Base-by-base conservation (phyloP, 1,284 basidiomycete genomes). In the Melanopsichium pennsylvanicum region DNA sequence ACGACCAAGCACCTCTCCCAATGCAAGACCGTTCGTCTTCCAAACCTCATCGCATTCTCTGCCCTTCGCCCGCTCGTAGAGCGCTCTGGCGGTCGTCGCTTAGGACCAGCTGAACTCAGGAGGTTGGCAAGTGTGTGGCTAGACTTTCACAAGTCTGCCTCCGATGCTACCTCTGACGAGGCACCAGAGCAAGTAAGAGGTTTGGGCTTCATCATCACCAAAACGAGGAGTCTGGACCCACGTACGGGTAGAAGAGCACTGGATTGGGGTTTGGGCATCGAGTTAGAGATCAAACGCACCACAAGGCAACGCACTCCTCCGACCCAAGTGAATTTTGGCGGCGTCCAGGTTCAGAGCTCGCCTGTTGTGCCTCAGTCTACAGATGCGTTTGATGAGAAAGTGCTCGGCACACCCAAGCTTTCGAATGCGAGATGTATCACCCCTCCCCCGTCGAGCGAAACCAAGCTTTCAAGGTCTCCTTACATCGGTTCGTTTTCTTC, bases 11-110 rank as follows among this genome's bases (percentile, higher is more conserved):
- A 25, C n/a, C n/a, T n/a, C n/a, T n/a, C n/a, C n/a, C n/a, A n/a
- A 0, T 45, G 34, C 1, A 50, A 58, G 15, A 73, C 60, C 5
- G 54, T 79, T 13, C 70, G 70, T 1, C 56, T 79, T 6, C 70
- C 74, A 16, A 72, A 78, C 22, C 48, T 78, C 8, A 73, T 78
- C 58, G 51, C 76, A 4, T 78, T 69, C 48, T 54, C 60, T 0
- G 58, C 62, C 4, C 62, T 79, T 13, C 67, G 71, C 0, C 75
- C 75, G 5, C 61, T 76, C 31, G 76, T 79, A 10, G 78, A 79
- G 50, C 57, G 71, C 2, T 62, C 74, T 0, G 62, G 64, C 7
- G 75, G 75, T 12, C 68, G 76, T 7, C 45, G 64, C 1, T 42
- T 79, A 0, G 61, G 62, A 1, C 62, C 61, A 0, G 55, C 55